Conservation (phyloP, 1,139 yeast genomes). For the Arxiozyma slooffiae region DNA sequence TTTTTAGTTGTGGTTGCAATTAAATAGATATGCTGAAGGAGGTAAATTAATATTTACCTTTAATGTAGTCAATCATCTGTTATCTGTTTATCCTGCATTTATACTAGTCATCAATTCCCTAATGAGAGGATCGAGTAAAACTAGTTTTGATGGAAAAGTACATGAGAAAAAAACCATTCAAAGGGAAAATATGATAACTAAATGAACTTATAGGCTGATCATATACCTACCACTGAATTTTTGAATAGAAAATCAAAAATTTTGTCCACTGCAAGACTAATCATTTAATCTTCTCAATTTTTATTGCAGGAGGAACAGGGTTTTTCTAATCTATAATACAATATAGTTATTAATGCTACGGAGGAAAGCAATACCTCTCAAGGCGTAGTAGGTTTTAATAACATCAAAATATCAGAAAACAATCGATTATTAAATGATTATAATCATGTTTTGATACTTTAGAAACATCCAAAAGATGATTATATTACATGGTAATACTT, state of each 20-base stretch:
- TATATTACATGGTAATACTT: neutral
- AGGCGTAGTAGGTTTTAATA: neutral
- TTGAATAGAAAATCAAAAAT: neutral
- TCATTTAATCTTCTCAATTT: slow-evolving; percentile 11
- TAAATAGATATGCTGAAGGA: neutral
- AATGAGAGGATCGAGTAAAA: neutral
- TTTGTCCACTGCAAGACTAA: slow-evolving; percentile 14
- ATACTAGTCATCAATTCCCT: neutral
- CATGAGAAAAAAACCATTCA: neutral
- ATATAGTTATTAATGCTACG: neutral
- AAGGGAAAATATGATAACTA: neutral
- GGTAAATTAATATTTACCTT: neutral
- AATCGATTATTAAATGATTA: neutral
- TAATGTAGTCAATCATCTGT: neutral
- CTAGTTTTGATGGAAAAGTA: neutral
- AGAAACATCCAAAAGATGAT: neutral
- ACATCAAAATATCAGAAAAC: neutral
- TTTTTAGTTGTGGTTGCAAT: neutral
- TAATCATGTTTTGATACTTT: neutral
- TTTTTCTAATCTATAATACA: neutral
- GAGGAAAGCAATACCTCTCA: neutral
- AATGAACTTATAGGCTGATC: neutral
- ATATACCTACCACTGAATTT: neutral
- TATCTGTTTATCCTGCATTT: neutral
- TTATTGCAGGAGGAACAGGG: slow-evolving; percentile 4